These are phyloP conservation scores for Candida mattraensis DNA, from an alignment of 805 yeast species.

Conservation along the genomic window DNA sequence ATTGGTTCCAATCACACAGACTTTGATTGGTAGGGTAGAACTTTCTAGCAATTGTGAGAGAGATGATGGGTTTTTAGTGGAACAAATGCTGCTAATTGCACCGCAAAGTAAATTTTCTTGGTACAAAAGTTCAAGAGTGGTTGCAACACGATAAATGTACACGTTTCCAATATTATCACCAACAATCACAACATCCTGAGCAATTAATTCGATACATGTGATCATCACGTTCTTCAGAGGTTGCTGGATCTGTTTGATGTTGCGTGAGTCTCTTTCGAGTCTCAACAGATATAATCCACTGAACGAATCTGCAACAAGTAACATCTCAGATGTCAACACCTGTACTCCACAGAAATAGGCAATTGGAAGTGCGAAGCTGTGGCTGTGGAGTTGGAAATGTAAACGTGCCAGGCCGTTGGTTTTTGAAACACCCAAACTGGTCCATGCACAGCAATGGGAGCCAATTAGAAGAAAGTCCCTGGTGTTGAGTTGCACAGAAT, in stretches of 20 bases:
- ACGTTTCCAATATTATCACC: constrained; percentile 30
- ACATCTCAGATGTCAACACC: neutral
- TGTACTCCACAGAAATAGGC: constrained; percentile 7
- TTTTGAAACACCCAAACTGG: constrained; percentile 6
- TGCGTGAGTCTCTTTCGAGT: constrained; percentile 8
- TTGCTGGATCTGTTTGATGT: neutral
- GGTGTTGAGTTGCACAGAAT: constrained; percentile 4
- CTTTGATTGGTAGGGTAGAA: too few relatives aligned
- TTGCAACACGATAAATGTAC: constrained; percentile 7
- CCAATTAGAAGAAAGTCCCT: constrained; percentile 19
- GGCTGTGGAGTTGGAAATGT: too few relatives aligned
- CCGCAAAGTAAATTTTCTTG: constrained; percentile 6
- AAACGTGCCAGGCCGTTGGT: too few relatives aligned
- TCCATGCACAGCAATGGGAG: constrained; percentile 8
- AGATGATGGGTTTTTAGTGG: too few relatives aligned
- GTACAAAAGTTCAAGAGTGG: constrained; percentile 1
- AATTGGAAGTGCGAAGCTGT: too few relatives aligned
- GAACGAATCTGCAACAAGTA: constrained; percentile 23
- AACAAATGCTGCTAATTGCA: too few relatives aligned
- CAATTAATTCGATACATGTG: constrained; percentile 9
- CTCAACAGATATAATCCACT: constrained; percentile 18
- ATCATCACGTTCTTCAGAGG: constrained; percentile 11
- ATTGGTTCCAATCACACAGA: too few relatives aligned
- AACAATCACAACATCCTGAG: constrained; percentile 17
- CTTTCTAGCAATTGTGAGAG: too few relatives aligned